Evolutionary conservation across 495 filamentous ascomycete species (phyloP).

Genomic region (Aspergillus carlsbadensis): DNA sequence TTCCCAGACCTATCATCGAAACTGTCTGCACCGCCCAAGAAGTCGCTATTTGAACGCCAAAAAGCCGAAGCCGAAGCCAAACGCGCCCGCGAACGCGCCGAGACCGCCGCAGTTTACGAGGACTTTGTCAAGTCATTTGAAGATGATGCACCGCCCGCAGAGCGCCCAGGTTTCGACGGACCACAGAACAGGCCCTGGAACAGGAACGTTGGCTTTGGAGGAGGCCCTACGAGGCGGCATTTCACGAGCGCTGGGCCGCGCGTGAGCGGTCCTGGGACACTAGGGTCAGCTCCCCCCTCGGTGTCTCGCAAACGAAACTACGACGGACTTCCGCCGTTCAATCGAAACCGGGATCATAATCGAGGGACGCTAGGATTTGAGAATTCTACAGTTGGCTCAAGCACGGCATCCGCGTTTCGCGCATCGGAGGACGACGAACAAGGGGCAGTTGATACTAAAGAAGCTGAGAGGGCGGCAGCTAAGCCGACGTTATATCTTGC

Average conservation of each 20-base stretch:
- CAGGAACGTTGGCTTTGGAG: conserved; percentile 40
- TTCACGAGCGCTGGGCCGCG: conserved; percentile 51
- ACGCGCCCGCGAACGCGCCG: conserved; percentile 78
- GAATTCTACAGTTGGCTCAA: conserved; percentile 41
- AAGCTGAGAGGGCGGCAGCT: conserved; percentile 71
- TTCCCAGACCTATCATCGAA: conserved; percentile 86
- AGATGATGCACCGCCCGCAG: conserved; percentile 55
- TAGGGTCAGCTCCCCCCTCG: conserved; percentile 61
- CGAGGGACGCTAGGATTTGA: conserved; percentile 57
- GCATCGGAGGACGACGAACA: conserved; percentile 54
- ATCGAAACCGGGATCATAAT: conserved; percentile 38
- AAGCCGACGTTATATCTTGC: conserved; percentile 85
- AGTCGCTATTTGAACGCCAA: conserved; percentile 89
- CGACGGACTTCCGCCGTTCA: conserved; percentile 42
- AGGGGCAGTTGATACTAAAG: conserved; percentile 40
- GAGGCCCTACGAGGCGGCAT: conserved; percentile 52
- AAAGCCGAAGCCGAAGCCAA: conserved; percentile 94
- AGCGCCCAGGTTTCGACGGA: conserved; percentile 22
- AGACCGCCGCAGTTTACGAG: conserved; percentile 86
- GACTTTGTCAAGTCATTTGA: conserved; percentile 91
- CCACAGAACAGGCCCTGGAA: conserved; percentile 35
- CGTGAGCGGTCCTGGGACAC: conserved; percentile 73
- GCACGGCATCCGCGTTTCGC: conserved; percentile 48
- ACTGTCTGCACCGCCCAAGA: conserved; percentile 75
- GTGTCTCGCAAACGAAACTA: conserved; percentile 51